Base-by-base conservation (phyloP, 345 rosid species). In the Salix viminalis region DNA sequence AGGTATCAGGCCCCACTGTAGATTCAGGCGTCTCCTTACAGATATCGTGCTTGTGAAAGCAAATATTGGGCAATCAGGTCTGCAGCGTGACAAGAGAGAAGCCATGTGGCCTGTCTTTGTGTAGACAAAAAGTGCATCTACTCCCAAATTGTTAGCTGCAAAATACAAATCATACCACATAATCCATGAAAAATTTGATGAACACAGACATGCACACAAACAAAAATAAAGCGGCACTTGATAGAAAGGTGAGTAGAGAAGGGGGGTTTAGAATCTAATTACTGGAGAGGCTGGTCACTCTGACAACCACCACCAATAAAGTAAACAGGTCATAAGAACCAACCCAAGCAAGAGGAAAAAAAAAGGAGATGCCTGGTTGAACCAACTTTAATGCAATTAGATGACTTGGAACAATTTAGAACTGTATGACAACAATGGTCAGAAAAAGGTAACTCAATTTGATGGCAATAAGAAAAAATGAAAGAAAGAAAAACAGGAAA, bases 1-100 rank as follows among this genome's bases (percentile, higher is more conserved):
- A 6, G 99, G 99, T 79, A 96, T 96, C 50, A 96, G 90, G 52
- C 98, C 99, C 99, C 99, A 96, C 82, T 92, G 97, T 37, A 96
- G 85, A 84, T 96, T 96, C 84, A 96, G 85, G 61, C 94, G 89
- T 84, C 99, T 93, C 71, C 99, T 73, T 62, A 96, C 86, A 0
- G 98, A 91, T 62, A 95, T 84, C 4, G 92, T 84, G 74, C 83
- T 86, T 42, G 99, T 93, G 78, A 96, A 96, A 37, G 99, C 98
- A 74, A 96, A 93, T 81, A 96, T 93, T 19, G 99, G 99, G 77
- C 99, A 96, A 85, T 96, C 99, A 18, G 99, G 99, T 54, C 97
- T 90, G 84, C 98, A 96, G 16, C 98, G 87, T 4, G 98, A 96
- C 70, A 96, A 83, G 48, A 96, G 88, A 67, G 97, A 91, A 24